Evolutionary conservation across 352 stramenopile genomes (phyloP).

Genomic region (Pythium aquatile): DNA sequence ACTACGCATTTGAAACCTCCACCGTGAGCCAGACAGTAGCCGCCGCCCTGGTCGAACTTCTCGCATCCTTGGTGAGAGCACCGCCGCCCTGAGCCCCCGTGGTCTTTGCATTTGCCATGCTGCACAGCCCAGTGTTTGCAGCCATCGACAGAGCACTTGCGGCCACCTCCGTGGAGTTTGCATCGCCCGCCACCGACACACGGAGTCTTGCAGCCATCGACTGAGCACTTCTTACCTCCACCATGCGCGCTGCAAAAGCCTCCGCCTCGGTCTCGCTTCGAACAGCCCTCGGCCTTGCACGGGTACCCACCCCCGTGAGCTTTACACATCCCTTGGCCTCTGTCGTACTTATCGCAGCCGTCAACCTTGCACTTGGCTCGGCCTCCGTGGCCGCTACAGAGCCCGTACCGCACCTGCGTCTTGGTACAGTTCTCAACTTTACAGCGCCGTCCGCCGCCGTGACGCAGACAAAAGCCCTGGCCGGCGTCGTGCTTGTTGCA

Average conservation of each 20-base stretch:
- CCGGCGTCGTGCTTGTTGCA: conserved; percentile 77
- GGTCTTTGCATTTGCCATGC: conserved; percentile 69
- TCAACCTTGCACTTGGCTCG: conserved; percentile 72
- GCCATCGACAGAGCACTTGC: conserved; percentile 43
- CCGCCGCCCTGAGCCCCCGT: conserved; percentile 67
- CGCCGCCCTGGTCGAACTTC: conserved; percentile 80
- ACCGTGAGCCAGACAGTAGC: conserved; percentile 70
- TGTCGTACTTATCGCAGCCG: conserved; percentile 74
- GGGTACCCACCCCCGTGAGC: conserved; percentile 78
- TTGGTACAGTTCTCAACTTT: conserved; percentile 59
- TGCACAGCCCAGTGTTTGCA: conserved; percentile 70
- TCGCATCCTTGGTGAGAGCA: conserved; percentile 64
- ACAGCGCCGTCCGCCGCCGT: conserved; percentile 70
- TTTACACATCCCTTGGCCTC: conserved; percentile 79
- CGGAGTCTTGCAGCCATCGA: conserved; percentile 58
- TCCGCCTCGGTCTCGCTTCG: conserved; percentile 83
- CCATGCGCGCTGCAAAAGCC: conserved; percentile 76
- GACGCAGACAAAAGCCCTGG: conserved; percentile 58
- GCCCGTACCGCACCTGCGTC: conserved; percentile 74
- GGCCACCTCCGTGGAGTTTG: conserved; percentile 66
- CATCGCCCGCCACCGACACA: conserved; percentile 74
- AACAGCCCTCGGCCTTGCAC: conserved; percentile 71
- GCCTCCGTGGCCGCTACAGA: conserved; percentile 72
- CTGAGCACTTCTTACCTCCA: conserved; percentile 80
- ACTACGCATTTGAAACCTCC: conserved; percentile 69